phyloP scores from a whole-genome alignment of 2,329 filamentous ascomycete species.

The Saccharata proteae region DNA sequence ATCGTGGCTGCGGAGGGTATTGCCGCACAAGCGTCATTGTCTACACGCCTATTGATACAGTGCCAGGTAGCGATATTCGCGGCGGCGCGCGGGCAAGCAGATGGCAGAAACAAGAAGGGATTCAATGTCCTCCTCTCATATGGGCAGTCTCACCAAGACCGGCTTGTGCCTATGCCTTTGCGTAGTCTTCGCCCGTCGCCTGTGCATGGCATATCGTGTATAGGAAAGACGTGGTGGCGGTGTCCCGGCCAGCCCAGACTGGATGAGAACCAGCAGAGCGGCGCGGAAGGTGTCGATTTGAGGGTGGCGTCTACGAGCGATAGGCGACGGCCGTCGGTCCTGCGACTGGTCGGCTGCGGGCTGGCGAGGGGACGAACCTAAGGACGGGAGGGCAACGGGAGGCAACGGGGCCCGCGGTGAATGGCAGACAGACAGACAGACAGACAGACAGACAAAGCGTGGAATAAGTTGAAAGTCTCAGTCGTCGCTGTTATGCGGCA shows the following conservation, averaged over 20 bases:
- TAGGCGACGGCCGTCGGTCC: background rate
- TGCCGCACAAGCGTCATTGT: conserved; percentile 28
- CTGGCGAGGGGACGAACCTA: background rate
- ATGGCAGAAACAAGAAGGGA: conserved; percentile 7
- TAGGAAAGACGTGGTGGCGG: conserved; percentile 3
- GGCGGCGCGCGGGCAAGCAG: background rate
- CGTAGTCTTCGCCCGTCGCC: conserved; percentile 25
- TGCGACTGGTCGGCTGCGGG: too few species aligned
- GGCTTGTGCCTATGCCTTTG: conserved; percentile 31
- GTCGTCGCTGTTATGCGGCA: conserved; percentile 5
- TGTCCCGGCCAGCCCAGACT: conserved; percentile 5
- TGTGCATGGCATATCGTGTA: conserved; percentile 26
- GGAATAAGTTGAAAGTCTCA: conserved; percentile 7
- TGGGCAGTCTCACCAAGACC: conserved; percentile 24
- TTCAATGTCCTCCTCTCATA: conserved; percentile 9
- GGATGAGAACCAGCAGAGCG: conserved; percentile 7
- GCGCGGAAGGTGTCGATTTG: background rate
- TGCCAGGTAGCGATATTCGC: conserved; percentile 2
- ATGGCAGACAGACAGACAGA: background rate
- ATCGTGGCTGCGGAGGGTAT: conserved; percentile 22
- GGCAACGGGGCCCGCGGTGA: conserved; percentile 3
- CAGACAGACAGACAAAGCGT: conserved; percentile 6
- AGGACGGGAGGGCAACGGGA: background rate
- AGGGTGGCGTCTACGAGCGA: conserved; percentile 4
- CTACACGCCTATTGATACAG: conserved; percentile 9